Evolutionary conservation across 768 basidiomycete species (phyloP), one percentile per base, ranked within the genome.

Genomic region (Tylopilus subfusipes): DNA sequence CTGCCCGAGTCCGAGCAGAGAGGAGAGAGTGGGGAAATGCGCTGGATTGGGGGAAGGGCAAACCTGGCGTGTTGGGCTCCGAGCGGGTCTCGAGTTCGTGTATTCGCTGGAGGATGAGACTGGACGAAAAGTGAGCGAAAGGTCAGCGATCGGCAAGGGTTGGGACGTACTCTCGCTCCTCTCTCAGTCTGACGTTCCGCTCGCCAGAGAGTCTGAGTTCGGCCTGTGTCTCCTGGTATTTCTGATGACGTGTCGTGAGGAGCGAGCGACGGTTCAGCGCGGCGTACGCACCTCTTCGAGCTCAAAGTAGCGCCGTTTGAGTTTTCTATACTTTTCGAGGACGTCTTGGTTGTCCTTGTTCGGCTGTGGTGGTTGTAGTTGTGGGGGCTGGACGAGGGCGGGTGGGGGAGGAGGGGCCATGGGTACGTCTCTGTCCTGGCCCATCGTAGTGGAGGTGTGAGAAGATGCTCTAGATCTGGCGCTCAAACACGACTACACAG

Each of bases 291-390:
- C 88, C 80, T 88, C 82, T 61, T 88, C 84, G 39, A 88, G 78
- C 50, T 86, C 84, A 58, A 79, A 78, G 66, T 80, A 85, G 38
- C 82, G 81, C 40, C 82, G 72, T 66, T 90, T 90, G 49, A 88
- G 74, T 59, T 77, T 81, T 55, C 72, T 74, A 68, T 86, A 85
- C 69, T 86, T 88, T 72, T 86, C 85, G 44, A 63, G 62, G 57
- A 78, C 66, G 47, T 84, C 84, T 48, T 75, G 76, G 48, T 55
- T 62, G 54, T 80, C 77, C 50, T 73, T 76, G 18, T 43, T 6
- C 16, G 66, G 49, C 29, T 66, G 71, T 11, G 71, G 67, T 21
- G 64, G 44, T 2, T 63, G 48, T 18, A 67, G 63, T 27, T 64
- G 71, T 13, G 67, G 43, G 13, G 71, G 48, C 16, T 72, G 63